These are phyloP conservation scores for Endoconidiophora laricicola DNA, from an alignment of 2,329 filamentous ascomycete genomes.

Conservation along the genomic window DNA sequence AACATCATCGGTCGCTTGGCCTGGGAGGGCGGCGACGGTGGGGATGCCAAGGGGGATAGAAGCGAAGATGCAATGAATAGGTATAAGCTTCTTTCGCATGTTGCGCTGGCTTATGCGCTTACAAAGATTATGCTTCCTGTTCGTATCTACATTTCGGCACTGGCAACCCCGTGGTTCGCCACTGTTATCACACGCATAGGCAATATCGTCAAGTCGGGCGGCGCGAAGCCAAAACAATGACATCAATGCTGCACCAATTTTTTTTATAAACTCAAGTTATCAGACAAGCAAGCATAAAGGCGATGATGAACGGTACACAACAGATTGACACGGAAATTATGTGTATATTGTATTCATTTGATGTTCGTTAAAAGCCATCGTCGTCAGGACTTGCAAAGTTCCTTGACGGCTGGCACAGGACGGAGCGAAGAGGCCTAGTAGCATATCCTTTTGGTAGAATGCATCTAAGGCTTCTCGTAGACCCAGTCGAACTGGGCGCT, in stretches of 20 bases:
- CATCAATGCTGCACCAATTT: too few species aligned
- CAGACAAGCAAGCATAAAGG: too few species aligned
- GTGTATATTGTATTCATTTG: constrained; percentile 9
- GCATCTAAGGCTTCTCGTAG: constrained; percentile 66
- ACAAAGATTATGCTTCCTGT: constrained; percentile 72
- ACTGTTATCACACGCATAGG: constrained; percentile 19
- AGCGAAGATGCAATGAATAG: constrained; percentile 16
- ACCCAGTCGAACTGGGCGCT: constrained; percentile 76
- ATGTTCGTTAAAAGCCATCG: constrained; percentile 11
- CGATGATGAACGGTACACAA: too few species aligned
- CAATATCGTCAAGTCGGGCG: not conserved
- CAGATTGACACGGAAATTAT: not conserved
- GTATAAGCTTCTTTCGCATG: constrained; percentile 44
- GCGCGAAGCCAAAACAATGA: too few species aligned
- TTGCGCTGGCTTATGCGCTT: constrained; percentile 80
- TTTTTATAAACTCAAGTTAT: too few species aligned
- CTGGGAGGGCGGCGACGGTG: constrained; percentile 20
- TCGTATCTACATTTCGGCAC: constrained; percentile 62
- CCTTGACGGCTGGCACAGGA: not conserved
- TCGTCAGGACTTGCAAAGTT: not conserved
- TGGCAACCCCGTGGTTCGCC: constrained; percentile 88
- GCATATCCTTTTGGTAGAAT: constrained; percentile 3
- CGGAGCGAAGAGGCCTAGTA: not conserved
- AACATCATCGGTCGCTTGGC: constrained; percentile 19
- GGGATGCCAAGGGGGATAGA: constrained; percentile 19